phyloP scores from a whole-genome alignment of 495 filamentous ascomycete species.

The Neurospora terricola region DNA sequence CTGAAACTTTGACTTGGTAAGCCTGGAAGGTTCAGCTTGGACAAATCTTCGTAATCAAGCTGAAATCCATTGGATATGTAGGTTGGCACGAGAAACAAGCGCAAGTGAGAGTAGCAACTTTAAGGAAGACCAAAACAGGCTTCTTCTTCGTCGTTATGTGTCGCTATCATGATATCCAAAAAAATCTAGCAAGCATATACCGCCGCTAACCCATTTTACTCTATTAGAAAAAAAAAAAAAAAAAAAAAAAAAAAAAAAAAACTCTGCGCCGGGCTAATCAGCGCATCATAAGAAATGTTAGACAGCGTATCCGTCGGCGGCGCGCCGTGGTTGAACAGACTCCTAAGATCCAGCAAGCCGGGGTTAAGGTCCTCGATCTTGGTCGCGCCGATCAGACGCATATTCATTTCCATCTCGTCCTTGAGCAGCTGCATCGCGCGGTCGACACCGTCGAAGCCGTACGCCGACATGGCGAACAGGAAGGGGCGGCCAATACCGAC shows the following conservation, averaged over 20 bases:
- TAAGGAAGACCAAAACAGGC: background rate
- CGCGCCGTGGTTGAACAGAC: constrained; percentile 58
- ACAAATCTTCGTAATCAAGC: background rate
- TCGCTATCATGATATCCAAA: background rate
- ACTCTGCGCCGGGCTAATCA: constrained; percentile 32
- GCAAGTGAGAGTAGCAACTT: background rate
- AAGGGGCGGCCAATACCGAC: constrained; percentile 94
- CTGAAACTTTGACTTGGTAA: background rate
- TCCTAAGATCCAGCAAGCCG: constrained; percentile 65
- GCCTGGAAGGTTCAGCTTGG: background rate
- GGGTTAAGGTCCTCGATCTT: constrained; percentile 69
- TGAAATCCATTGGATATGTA: background rate
- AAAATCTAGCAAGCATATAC: background rate
- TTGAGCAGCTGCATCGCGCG: constrained; percentile 90
- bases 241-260: background rate
- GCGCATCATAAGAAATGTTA: constrained; percentile 31
- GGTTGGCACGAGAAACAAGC: background rate
- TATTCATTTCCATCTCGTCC: constrained; percentile 99
- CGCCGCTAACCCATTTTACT: background rate
- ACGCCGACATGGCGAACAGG: constrained; percentile 91
- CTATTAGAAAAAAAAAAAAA: background rate
- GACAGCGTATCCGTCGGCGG: constrained; percentile 57
- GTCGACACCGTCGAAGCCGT: constrained; percentile 79
- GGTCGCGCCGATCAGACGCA: constrained; percentile 79
- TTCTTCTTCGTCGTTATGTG: background rate